A percentile compares a stretch with the other conserved stretches of the same genome.
These are phyloP conservation scores for Echeveria elegans DNA, from an alignment of 164 flowering plant genomes.

Conservation along the genomic window DNA sequence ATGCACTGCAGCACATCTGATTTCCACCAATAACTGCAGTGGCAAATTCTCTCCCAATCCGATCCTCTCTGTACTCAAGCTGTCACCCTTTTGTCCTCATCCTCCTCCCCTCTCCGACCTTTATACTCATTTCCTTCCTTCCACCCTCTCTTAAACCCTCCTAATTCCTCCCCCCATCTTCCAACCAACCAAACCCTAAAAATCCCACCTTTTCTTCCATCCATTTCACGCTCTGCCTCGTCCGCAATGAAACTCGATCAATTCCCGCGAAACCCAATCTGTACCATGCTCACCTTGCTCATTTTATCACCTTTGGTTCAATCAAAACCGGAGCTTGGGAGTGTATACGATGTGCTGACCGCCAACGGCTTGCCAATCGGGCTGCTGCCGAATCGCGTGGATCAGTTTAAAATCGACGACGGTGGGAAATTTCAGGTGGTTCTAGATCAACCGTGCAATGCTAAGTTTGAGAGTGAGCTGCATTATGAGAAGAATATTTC, in stretches of 20 bases:
- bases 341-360: conserved; percentile 28
- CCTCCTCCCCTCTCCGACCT: background rate
- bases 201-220: background rate
- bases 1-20: background rate
- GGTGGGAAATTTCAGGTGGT: conserved; percentile 24
- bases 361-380: conserved; percentile 36
- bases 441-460: conserved; percentile 32
- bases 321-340: background rate
- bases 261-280: background rate
- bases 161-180: background rate
- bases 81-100: conserved; percentile 3
- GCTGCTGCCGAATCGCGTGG: conserved; percentile 38
- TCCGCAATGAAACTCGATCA: background rate
- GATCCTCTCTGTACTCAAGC: conserved; percentile 2
- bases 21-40: background rate
- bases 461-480: conserved; percentile 43
- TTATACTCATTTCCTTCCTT: background rate
- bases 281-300: background rate
- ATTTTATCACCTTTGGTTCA: background rate
- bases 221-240: background rate
- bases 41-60: background rate
- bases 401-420: conserved; percentile 23
- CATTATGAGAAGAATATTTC: conserved; percentile 37
- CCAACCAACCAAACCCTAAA: background rate
- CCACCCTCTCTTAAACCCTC: background rate